Conservation (phyloP, 306 rosid species). For the Rubus idaeus region DNA sequence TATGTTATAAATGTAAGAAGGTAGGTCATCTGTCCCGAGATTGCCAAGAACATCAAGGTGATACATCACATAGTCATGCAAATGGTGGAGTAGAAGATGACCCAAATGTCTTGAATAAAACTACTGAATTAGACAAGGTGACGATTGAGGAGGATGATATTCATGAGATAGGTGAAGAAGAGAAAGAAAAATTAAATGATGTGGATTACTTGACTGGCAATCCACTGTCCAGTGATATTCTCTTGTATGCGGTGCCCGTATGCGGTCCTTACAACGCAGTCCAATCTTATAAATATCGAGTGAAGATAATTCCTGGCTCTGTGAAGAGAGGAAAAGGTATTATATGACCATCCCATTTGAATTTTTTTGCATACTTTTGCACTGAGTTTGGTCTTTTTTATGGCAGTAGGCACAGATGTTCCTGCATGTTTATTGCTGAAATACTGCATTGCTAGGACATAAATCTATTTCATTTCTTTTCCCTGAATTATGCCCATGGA, state of each 20-base stretch:
- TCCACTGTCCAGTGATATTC: constrained; percentile 86
- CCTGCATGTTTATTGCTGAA: background rate
- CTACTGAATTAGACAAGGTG: constrained; percentile 59
- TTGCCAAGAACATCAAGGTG: constrained; percentile 65
- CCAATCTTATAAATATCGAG: constrained; percentile 85
- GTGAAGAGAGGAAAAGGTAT: constrained; percentile 93
- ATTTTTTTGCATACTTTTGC: background rate
- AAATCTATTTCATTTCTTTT: background rate
- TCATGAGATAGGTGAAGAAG: constrained; percentile 95
- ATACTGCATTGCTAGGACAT: background rate
- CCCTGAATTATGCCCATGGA: background rate
- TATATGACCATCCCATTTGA: background rate
- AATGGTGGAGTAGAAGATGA: constrained; percentile 47
- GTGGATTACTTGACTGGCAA: constrained; percentile 96
- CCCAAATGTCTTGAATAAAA: constrained; percentile 30
- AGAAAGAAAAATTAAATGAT: constrained; percentile 79
- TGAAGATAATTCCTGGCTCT: constrained; percentile 90
- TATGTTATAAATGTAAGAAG: constrained; percentile 95
- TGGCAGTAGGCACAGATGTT: background rate
- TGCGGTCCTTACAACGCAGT: constrained; percentile 88
- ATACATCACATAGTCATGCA: constrained; percentile 37
- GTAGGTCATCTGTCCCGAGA: constrained; percentile 88
- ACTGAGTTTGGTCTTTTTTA: background rate
- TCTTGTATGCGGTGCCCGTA: constrained; percentile 85
- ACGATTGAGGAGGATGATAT: constrained; percentile 92